Base-by-base conservation (phyloP, 176 grass and related monocot species). In the Musa acuminata region DNA sequence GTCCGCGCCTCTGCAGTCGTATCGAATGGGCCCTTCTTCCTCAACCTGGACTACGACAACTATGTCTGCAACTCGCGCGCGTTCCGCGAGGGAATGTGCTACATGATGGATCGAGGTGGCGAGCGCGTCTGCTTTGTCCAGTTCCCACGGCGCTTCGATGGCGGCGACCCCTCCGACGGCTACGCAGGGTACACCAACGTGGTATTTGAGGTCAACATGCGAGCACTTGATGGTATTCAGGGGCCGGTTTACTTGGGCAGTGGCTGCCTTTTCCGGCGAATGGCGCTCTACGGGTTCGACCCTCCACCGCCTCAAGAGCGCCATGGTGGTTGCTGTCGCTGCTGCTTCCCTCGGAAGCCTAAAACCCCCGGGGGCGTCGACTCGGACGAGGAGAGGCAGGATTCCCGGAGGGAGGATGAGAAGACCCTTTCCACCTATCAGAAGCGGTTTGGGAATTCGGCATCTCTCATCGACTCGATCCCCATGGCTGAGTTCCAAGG, bases 71-170 rank as follows among this genome's bases (percentile, higher is more conserved):
- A 77, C 20, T 77, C 75, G 11, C 26, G 13, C 43, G 75, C 75
- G 17, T 63, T 64, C 59, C 75, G 75, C 0, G 59, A 77, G 49
- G 75, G 75, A 19, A 77, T 77, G 58, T 77, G 75, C 75, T 65
- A 64, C 58, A 77, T 77, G 75, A 75, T 75, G 72, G n/a, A 64
- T 8, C 48, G 20, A 3, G 75, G 75, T 48, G 60, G 75, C 13
- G 58, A 65, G n/a, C 35, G n/a, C 19, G 11, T 77, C 75, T 64
- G 75, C 75, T 77, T 64, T 57, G 75, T 64, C 35, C 75, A 77
- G 17, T 65, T 65, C 75, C 75, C 75, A 1, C 75, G 23, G 48
- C 75, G 75, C 4, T 64, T 77, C 57, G 59, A 77, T 9, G 75
- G 75, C 59, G 62, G 64, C 24, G 75, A 77, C n/a, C 59, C 75